Percentiles rank a stretch among this genome's conserved stretches.
These are phyloP conservation scores for Monilinia vaccinii-corymbosi DNA, from an alignment of 2,329 filamentous ascomycete genomes.

Conservation along the genomic window DNA sequence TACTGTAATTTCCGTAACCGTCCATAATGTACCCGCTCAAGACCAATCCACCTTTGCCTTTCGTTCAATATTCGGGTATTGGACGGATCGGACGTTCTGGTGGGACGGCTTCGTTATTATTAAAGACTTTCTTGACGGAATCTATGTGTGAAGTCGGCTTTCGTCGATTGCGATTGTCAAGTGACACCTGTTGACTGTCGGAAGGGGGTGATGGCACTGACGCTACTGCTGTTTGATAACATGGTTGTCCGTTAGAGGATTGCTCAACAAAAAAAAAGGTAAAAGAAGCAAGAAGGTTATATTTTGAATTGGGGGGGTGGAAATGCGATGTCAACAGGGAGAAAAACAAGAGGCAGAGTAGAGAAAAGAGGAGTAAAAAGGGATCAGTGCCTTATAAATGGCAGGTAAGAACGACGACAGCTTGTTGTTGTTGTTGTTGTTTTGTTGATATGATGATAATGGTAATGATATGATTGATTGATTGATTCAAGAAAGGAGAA, in stretches of 20 bases:
- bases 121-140: slow-evolving; percentile 14
- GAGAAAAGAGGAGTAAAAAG: slow-evolving; percentile 18
- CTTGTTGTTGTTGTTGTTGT: slow-evolving; percentile 12
- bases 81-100: slow-evolving; percentile 2
- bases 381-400: slow-evolving; percentile 19
- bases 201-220: slow-evolving; percentile 17
- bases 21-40: slow-evolving; percentile 20
- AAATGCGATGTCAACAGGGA: slow-evolving; percentile 9
- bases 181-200: slow-evolving; percentile 27
- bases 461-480: not conserved
- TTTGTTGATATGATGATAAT: not conserved
- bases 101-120: slow-evolving; percentile 13
- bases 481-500: slow-evolving; percentile 8
- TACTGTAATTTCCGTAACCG: slow-evolving; percentile 23
- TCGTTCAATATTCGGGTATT: slow-evolving; percentile 3
- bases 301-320: slow-evolving; percentile 13
- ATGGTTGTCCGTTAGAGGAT: slow-evolving; percentile 32
- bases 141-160: slow-evolving; percentile 12
- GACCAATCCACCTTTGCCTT: slow-evolving; percentile 6
- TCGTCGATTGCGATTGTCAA: slow-evolving; percentile 26
- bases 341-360: slow-evolving; percentile 9
- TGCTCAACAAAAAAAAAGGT: slow-evolving; percentile 26
- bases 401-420: slow-evolving; percentile 15
- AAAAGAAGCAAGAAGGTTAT: slow-evolving; percentile 13
- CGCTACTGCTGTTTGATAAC: slow-evolving; percentile 30